These are phyloP conservation scores for Houttuynia cordata DNA, from an alignment of 164 flowering plant genomes.

Conservation along the genomic window DNA sequence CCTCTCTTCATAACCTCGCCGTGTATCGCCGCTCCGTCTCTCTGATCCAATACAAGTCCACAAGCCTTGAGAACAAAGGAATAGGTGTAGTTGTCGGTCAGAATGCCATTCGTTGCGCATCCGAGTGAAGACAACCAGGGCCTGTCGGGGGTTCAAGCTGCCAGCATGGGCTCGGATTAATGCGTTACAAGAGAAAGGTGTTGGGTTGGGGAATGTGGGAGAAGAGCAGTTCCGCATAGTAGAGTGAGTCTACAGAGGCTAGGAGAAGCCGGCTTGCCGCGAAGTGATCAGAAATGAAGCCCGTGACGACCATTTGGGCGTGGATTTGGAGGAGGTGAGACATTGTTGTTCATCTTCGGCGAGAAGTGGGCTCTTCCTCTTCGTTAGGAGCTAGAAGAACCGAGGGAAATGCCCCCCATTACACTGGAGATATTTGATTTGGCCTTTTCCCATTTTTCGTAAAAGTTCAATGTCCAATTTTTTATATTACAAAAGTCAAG, in stretches of 20 bases:
- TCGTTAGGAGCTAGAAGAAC: conserved; percentile 1
- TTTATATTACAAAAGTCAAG: too few species aligned
- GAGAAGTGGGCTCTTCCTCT: conserved; percentile 18
- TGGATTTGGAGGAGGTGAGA: conserved; percentile 28
- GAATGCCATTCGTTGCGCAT: conserved; percentile 14
- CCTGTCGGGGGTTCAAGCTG: conserved; percentile 14
- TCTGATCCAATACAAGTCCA: conserved; percentile 15
- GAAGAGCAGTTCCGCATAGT: conserved; percentile 12
- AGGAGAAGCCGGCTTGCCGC: conserved; percentile 12
- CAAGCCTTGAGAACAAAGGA: conserved; percentile 32
- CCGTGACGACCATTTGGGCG: conserved; percentile 20
- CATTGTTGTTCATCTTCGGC: conserved; percentile 14
- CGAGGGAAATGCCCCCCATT: neutral
- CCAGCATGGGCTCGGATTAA: conserved; percentile 20
- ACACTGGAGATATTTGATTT: too few species aligned
- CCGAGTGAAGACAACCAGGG: conserved; percentile 10
- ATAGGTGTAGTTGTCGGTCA: conserved; percentile 25
- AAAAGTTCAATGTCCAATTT: too few species aligned
- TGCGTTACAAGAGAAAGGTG: conserved; percentile 24
- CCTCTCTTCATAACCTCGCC: conserved; percentile 29
- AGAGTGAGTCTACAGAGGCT: conserved; percentile 3
- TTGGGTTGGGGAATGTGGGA: conserved; percentile 12
- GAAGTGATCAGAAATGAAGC: conserved; percentile 15
- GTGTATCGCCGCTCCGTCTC: conserved; percentile 23
- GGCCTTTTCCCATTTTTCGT: too few species aligned